Conservation (phyloP, 176 grass and related monocot genomes). For the Raddia distichophylla region DNA sequence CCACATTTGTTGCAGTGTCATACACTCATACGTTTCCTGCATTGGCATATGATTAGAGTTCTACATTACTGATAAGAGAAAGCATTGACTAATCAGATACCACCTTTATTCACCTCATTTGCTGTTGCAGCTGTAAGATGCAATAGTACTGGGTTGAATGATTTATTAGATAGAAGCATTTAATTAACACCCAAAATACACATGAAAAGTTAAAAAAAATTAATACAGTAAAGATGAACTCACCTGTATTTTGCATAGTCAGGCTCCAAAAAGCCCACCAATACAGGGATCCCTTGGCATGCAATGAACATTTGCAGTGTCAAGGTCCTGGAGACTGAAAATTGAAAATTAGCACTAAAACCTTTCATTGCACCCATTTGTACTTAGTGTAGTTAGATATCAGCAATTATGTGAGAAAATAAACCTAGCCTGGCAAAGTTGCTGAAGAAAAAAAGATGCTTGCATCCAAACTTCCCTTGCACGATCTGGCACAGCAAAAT, state of each 20-base stretch:
- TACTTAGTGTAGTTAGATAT: constrained; percentile 31
- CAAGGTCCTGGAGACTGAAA: constrained; percentile 65
- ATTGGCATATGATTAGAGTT: no score
- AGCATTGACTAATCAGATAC: no score
- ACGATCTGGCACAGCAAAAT: constrained; percentile 74
- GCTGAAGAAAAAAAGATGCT: constrained; percentile 87
- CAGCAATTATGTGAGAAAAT: constrained; percentile 26
- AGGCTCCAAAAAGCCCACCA: constrained; percentile 94
- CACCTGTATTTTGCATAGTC: constrained; percentile 98
- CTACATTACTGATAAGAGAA: no score
- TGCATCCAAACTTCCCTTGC: constrained; percentile 92
- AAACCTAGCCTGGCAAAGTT: constrained; percentile 97
- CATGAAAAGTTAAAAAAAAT: neutral
- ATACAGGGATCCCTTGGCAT: constrained; percentile 96
- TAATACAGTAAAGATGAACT: constrained; percentile 35
- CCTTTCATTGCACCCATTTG: constrained; percentile 5
- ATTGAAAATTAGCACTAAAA: constrained; percentile 41
- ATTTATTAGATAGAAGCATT: constrained; percentile 26
- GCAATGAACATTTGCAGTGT: constrained; percentile 99
- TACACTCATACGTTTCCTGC: no score
- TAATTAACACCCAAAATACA: constrained; percentile 33
- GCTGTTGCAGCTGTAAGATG: no score
- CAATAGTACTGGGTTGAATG: no score
- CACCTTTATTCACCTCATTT: no score
- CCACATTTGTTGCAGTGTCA: no score